These are phyloP conservation scores for Sporisorium exsertum DNA, from an alignment of 1,284 basidiomycete genomes.

Conservation along the genomic window DNA sequence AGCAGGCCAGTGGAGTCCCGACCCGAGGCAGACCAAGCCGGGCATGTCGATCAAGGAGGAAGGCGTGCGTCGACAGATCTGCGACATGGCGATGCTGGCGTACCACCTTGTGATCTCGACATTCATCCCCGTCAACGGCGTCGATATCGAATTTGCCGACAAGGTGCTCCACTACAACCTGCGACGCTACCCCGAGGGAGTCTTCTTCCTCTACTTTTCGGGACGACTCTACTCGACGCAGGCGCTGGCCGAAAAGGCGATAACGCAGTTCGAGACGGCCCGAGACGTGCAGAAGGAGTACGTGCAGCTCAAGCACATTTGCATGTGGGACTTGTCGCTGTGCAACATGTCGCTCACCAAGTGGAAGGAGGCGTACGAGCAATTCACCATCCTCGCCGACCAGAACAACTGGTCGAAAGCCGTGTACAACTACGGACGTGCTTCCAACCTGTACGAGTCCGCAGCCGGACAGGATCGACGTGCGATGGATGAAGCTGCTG, in stretches of 20 bases:
- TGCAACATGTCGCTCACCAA: constrained; percentile 64
- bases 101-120: constrained; percentile 68
- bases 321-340: constrained; percentile 66
- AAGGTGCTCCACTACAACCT: constrained; percentile 68
- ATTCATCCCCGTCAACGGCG: constrained; percentile 66
- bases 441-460: constrained; percentile 55
- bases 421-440: constrained; percentile 66
- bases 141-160: constrained; percentile 66
- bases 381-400: constrained; percentile 58
- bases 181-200: constrained; percentile 62
- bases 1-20: constrained; percentile 58
- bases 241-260: constrained; percentile 57
- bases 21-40: constrained; percentile 45
- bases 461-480: constrained; percentile 21
- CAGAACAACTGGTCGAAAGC: constrained; percentile 69
- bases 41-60: constrained; percentile 46
- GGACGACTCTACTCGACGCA: constrained; percentile 68
- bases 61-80: constrained; percentile 57
- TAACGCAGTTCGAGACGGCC: constrained; percentile 60
- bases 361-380: constrained; percentile 58
- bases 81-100: constrained; percentile 66
- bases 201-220: constrained; percentile 69
- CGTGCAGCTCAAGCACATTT: constrained; percentile 68
- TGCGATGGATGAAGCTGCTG: constrained; percentile 44
- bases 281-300: constrained; percentile 67